A percentile compares a stretch with the other conserved stretches of the same genome.
Conservation (phyloP, 2,329 filamentous ascomycete species). For the Aspergillus tubingensis region DNA sequence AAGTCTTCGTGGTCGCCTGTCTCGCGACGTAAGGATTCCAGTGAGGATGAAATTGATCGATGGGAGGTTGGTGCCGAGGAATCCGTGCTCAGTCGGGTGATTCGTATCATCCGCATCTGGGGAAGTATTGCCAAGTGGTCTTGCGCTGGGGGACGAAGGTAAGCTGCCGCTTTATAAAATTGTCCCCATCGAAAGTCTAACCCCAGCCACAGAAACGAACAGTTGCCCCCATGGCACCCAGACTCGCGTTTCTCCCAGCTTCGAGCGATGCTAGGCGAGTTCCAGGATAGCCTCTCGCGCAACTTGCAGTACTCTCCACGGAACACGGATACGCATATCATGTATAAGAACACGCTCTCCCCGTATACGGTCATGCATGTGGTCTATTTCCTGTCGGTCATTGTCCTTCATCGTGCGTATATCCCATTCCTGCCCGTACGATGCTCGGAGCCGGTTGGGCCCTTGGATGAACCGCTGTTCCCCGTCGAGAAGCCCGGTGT, state of each 20-base stretch:
- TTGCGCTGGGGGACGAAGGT: conserved; percentile 57
- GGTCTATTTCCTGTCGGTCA: conserved; percentile 55
- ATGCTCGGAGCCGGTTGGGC: conserved; percentile 53
- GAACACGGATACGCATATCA: conserved; percentile 58
- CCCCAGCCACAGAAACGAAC: conserved; percentile 42
- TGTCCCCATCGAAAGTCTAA: background rate
- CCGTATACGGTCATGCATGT: conserved; percentile 59
- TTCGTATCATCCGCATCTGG: conserved; percentile 58
- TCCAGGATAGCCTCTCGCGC: conserved; percentile 54
- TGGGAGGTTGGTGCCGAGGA: conserved; percentile 58
- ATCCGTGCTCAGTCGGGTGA: conserved; percentile 56
- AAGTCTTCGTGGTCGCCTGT: conserved; percentile 42
- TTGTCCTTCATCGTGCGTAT: conserved; percentile 59
- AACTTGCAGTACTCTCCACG: conserved; percentile 53
- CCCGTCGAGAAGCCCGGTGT: conserved; percentile 45
- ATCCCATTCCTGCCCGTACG: conserved; percentile 57
- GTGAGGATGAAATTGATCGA: conserved; percentile 48
- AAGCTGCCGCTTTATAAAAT: conserved; percentile 9
- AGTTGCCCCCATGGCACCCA: conserved; percentile 56
- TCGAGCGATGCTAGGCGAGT: conserved; percentile 48
- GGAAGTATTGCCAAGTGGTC: conserved; percentile 59
- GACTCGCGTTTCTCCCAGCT: conserved; percentile 53
- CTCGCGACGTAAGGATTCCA: conserved; percentile 41
- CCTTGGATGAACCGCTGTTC: conserved; percentile 54
- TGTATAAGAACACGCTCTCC: conserved; percentile 52